Evolutionary conservation across 345 rosid species (phyloP).

Genomic region (Conringia planisiliqua): DNA sequence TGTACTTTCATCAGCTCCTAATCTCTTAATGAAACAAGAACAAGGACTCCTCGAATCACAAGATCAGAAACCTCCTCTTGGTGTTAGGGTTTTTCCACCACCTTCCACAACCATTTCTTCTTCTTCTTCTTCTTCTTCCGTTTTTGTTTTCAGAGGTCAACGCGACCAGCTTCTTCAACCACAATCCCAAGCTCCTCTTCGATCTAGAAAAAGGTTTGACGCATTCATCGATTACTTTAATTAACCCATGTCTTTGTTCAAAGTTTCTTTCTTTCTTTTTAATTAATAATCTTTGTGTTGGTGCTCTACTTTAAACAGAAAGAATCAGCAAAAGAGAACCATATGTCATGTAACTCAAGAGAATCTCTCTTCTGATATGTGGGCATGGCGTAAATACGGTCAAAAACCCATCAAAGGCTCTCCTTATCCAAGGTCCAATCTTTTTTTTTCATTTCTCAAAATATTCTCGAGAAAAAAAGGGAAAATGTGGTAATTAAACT

Average conservation of each 20-base stretch:
- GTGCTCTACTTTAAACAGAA: slow-evolving; percentile 39
- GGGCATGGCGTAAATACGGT: slow-evolving; percentile 99
- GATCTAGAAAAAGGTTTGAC: slow-evolving; percentile 56
- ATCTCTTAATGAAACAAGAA: slow-evolving; percentile 29
- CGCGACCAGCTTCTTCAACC: slow-evolving; percentile 33
- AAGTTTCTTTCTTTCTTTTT: neutral
- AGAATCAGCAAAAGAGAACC: slow-evolving; percentile 58
- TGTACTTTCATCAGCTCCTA: neutral
- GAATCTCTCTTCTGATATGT: slow-evolving; percentile 69
- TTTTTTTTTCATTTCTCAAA: neutral
- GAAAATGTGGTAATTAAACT: slow-evolving; percentile 1
- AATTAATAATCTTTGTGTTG: neutral
- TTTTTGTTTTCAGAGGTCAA: slow-evolving; percentile 36
- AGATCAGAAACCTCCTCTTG: slow-evolving; percentile 26
- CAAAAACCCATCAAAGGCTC: slow-evolving; percentile 97
- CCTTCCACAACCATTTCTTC: slow-evolving; percentile 17
- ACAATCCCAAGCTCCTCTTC: slow-evolving; percentile 35
- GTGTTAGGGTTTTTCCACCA: slow-evolving; percentile 21
- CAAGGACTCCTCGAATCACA: slow-evolving; percentile 16
- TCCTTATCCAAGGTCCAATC: slow-evolving; percentile 72
- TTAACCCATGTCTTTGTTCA: neutral
- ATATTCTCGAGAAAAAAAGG: neutral
- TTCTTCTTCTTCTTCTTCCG: slow-evolving; percentile 25
- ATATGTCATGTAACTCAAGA: slow-evolving; percentile 70
- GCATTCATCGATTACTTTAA: neutral